phyloP scores from a whole-genome alignment of 2,329 filamentous ascomycete species.

The Paecilomyces niveus region DNA sequence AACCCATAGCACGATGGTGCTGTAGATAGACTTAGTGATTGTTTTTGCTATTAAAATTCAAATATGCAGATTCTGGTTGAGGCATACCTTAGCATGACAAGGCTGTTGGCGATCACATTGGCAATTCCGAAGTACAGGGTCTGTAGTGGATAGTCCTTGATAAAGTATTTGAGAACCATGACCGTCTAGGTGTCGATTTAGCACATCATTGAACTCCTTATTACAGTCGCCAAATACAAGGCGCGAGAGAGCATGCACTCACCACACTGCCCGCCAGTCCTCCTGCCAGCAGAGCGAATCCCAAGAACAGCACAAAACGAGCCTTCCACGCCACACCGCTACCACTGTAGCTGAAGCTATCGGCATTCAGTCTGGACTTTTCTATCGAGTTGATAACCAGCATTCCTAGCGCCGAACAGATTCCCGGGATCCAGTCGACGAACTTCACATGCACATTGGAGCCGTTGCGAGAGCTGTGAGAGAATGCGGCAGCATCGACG shows the following conservation, averaged over 20 bases:
- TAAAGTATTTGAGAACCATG: conserved; percentile 61
- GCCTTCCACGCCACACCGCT: conserved; percentile 66
- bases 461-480: conserved; percentile 54
- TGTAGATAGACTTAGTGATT: conserved; percentile 25
- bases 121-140: conserved; percentile 62
- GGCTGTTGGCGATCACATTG: conserved; percentile 57
- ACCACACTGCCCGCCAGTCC: conserved; percentile 60
- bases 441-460: conserved; percentile 60
- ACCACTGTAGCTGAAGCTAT: conserved; percentile 59
- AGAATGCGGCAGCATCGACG: conserved; percentile 59
- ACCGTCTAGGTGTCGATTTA: conserved; percentile 42
- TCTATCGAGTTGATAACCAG: conserved; percentile 67
- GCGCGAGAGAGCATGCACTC: conserved; percentile 17
- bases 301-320: conserved; percentile 59
- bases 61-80: conserved; percentile 1
- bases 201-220: conserved; percentile 1
- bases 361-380: conserved; percentile 57
- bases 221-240: neutral
- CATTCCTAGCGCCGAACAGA: conserved; percentile 64
- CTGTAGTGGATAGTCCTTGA: conserved; percentile 52
- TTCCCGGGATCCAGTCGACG: conserved; percentile 65
- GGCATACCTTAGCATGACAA: conserved; percentile 61
- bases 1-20: conserved; percentile 60
- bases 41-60: neutral
- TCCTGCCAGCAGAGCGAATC: conserved; percentile 62